These are phyloP conservation scores for Linnemannia exigua DNA, from an alignment of 192 early-diverging fungal species.

Conservation along the genomic window DNA sequence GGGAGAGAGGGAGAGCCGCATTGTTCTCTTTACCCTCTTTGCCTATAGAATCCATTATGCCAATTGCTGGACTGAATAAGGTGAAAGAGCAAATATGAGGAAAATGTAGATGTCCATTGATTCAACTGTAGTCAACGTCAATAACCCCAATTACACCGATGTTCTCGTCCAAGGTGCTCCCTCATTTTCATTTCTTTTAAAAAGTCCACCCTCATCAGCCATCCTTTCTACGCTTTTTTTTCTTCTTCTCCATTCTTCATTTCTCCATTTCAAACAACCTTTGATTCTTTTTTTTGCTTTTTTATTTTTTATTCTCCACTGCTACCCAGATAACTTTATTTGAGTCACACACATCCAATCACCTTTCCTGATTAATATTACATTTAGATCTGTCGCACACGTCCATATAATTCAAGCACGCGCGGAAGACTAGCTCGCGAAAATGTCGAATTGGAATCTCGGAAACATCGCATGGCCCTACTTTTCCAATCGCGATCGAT, in stretches of 20 bases:
- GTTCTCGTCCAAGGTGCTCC: no score
- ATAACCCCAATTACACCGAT: neutral
- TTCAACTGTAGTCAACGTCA: neutral
- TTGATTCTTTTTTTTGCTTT: neutral
- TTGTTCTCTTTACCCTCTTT: no score
- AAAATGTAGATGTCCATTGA: neutral
- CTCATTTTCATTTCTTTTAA: neutral
- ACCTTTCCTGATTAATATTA: neutral
- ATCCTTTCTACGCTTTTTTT: neutral
- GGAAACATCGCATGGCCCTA: slow-evolving; percentile 1
- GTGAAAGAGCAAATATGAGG: neutral
- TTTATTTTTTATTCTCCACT: neutral
- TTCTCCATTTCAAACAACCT: neutral
- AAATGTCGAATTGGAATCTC: neutral
- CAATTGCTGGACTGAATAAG: neutral
- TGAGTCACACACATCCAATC: neutral
- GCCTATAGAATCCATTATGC: no score
- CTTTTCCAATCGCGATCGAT: neutral
- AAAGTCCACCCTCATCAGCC: neutral
- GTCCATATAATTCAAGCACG: neutral
- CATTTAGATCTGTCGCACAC: neutral
- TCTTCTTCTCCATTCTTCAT: neutral
- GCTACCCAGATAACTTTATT: neutral
- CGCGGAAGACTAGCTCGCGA: neutral
- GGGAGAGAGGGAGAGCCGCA: no score